Evolutionary conservation across 306 rosid species (phyloP), one percentile per base, ranked within the genome.

Genomic region (Canavalia ensiformis): DNA sequence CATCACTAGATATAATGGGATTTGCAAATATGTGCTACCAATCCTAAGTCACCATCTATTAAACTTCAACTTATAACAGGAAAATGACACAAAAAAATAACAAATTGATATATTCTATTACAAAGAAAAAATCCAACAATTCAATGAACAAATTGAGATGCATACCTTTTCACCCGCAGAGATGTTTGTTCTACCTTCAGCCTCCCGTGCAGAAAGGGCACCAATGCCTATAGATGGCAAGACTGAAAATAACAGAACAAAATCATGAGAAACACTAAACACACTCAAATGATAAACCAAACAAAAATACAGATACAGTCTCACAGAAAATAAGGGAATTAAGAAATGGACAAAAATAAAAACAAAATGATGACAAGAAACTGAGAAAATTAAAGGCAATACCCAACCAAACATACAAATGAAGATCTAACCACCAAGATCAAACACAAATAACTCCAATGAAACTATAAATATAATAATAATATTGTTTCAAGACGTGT

Each of bases 181-280:
- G 62, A 90, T 79, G 86, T 93, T 95, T 68, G 98, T 90, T 88
- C 97, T 88, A 67, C 99, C 99, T 84, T 93, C 99, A 35, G 99
- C 99, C 90, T 95, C 98, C 54, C 98, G 88, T 31, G 93, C 92
- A 83, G 97, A 91, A 68, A 95, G 97, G 8, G 98, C 93, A 39
- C 97, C 96, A 83, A 95, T 90, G 73, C 99, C 98, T 73, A 85
- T 74, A 84, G 99, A 95, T 49, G 99, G 96, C 94, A 95, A 82
- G 86, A 95, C 99, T 95, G 90, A 78, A 90, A 63, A 87, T 44
- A 63, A 56, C 51, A 81, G 65, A 82, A 51, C 10, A 81, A 10
- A 82, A 82, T 59, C 68, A 80, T 78, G 52, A 88, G 85, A 58
- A 76, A 54, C 79, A 68, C 34, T 31, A 42, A 63, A 64, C 52